Percentiles rank a stretch among this genome's conserved stretches.
These are phyloP conservation scores for Nevesoporus exiguus DNA, from an alignment of 768 basidiomycete genomes.

Conservation along the genomic window DNA sequence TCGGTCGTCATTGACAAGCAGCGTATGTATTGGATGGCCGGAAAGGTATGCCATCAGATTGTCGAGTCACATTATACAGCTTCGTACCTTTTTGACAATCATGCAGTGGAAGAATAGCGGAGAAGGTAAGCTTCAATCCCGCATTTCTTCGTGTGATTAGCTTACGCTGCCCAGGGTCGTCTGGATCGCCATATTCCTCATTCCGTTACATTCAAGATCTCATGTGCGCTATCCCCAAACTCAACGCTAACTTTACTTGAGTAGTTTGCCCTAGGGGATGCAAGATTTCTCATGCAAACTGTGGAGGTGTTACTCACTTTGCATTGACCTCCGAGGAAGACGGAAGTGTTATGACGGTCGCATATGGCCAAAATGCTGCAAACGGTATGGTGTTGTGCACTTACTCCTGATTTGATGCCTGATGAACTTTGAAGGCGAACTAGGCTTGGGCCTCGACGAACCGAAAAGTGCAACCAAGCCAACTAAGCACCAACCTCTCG, in stretches of 20 bases:
- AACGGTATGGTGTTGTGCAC: conserved; percentile 47
- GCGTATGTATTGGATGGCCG: conserved; percentile 85
- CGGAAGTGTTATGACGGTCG: conserved; percentile 74
- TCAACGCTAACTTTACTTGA: not conserved
- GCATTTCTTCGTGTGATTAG: not conserved
- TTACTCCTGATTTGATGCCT: not conserved
- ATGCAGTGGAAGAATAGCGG: conserved; percentile 91
- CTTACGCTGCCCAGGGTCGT: conserved; percentile 62
- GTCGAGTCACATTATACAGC: not conserved
- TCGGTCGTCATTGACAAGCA: conserved; percentile 83
- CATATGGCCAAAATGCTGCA: conserved; percentile 84
- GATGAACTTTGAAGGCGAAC: conserved; percentile 51
- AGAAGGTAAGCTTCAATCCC: conserved; percentile 52
- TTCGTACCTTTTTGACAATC: conserved; percentile 13
- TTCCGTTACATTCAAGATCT: conserved; percentile 88
- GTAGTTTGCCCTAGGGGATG: conserved; percentile 54
- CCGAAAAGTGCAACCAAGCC: conserved; percentile 88
- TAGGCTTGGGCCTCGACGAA: conserved; percentile 75
- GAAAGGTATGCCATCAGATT: conserved; percentile 48
- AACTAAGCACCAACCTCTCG: conserved; percentile 61
- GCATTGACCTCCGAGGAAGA: conserved; percentile 74
- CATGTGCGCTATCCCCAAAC: conserved; percentile 45
- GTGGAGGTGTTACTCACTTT: conserved; percentile 91
- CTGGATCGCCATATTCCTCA: conserved; percentile 81
- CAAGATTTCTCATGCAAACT: conserved; percentile 63